Evolutionary conservation across 805 yeast genomes (phyloP).

Genomic region (Zygoascus ofunaensis): DNA sequence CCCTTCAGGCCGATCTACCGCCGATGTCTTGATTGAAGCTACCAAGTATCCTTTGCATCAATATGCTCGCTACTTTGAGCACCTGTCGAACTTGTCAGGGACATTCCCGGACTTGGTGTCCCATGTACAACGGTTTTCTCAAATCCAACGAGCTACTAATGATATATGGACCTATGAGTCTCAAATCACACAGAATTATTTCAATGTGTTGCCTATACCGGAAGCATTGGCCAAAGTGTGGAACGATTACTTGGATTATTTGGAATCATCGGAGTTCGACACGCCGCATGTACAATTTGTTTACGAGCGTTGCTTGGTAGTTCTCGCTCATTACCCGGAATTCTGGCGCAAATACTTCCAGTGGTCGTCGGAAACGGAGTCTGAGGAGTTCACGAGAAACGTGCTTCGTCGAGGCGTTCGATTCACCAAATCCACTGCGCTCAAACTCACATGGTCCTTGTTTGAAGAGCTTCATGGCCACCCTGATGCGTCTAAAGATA

Average conservation of each 20-base stretch:
- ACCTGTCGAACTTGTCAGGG: conserved; percentile 14
- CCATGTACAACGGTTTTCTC: conserved; percentile 30
- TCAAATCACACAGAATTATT: conserved; percentile 47
- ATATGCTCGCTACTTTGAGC: conserved; percentile 67
- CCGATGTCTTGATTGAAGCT: conserved; percentile 29
- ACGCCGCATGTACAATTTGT: conserved; percentile 32
- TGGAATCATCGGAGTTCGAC: conserved; percentile 28
- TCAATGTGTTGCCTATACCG: conserved; percentile 42
- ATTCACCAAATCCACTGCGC: conserved; percentile 25
- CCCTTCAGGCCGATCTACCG: conserved; percentile 33
- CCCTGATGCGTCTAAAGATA: conserved; percentile 22
- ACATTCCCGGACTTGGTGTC: conserved; percentile 7
- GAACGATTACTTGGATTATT: conserved; percentile 54
- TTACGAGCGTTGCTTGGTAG: conserved; percentile 58
- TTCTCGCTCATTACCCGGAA: conserved; percentile 45
- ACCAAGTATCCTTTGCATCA: conserved; percentile 65
- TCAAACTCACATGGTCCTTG: conserved; percentile 27
- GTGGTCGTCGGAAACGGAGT: conserved; percentile 32
- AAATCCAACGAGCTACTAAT: conserved; percentile 45
- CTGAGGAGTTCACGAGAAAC: conserved; percentile 29
- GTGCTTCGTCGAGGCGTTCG: conserved; percentile 44
- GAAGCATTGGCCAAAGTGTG: conserved; percentile 44
- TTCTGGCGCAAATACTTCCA: conserved; percentile 64
- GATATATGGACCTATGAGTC: conserved; percentile 73
- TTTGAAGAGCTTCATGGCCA: conserved; percentile 27